These are phyloP conservation scores for Eucalyptus decipiens DNA, from an alignment of 345 rosid species.

Conservation along the genomic window DNA sequence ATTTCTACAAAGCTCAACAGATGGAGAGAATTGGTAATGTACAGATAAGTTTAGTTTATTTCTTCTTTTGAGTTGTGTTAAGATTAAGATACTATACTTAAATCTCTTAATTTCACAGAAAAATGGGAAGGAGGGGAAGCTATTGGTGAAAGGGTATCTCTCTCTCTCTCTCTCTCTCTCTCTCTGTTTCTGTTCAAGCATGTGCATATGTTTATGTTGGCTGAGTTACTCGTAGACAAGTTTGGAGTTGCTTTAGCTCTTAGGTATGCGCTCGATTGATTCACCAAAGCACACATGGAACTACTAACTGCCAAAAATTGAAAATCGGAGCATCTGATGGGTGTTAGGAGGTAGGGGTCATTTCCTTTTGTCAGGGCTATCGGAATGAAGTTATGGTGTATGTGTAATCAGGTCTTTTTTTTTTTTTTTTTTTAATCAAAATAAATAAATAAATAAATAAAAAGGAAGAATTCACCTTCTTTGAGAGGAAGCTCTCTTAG, in stretches of 20 bases:
- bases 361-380: not conserved
- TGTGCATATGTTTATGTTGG: not conserved
- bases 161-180: not conserved
- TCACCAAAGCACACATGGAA: not conserved
- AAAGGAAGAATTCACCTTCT: not conserved
- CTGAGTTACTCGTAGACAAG: not conserved
- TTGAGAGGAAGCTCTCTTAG: not conserved
- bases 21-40: slow-evolving; percentile 52
- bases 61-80: not conserved
- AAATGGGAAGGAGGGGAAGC: slow-evolving; percentile 68
- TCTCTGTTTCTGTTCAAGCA: not conserved
- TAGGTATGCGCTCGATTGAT: not conserved
- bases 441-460: not conserved
- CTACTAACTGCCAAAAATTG: not conserved
- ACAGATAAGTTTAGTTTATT: not conserved
- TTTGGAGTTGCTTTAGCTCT: not conserved
- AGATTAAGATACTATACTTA: not conserved
- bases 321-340: not conserved
- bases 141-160: slow-evolving; percentile 69
- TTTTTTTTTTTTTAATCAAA: not conserved
- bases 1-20: slow-evolving; percentile 49
- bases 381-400: not conserved
- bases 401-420: not conserved
- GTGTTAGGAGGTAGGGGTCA: not conserved
- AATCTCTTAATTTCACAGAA: slow-evolving; percentile 16